Evolutionary conservation across 1,284 basidiomycete genomes (phyloP).

Genomic region (Puccinia coronata): DNA sequence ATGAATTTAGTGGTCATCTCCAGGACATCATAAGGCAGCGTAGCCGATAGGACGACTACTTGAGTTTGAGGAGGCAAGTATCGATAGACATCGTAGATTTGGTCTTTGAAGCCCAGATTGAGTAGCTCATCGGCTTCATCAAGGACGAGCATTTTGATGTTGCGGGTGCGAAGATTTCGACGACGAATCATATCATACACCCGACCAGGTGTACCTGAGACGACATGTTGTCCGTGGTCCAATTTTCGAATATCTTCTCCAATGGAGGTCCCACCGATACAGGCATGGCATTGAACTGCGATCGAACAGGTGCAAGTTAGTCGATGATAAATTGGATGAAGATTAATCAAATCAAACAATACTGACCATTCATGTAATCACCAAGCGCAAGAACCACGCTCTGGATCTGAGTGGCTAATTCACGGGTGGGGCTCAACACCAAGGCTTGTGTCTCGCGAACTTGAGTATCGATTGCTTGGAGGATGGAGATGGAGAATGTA

Average conservation of each 20-base stretch:
- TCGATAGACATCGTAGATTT: slow-evolving; percentile 98
- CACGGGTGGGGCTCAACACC: slow-evolving; percentile 89
- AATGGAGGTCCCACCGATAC: slow-evolving; percentile 95
- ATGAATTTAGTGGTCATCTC: slow-evolving; percentile 99
- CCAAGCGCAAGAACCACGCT: slow-evolving; percentile 62
- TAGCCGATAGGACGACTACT: slow-evolving; percentile 93
- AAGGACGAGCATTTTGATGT: slow-evolving; percentile 99
- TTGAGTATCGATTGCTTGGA: slow-evolving; percentile 84
- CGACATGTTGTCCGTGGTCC: slow-evolving; percentile 96
- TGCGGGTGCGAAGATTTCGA: slow-evolving; percentile 86
- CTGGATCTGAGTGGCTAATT: slow-evolving; percentile 76
- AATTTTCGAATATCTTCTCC: slow-evolving; percentile 98
- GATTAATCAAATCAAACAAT: background rate
- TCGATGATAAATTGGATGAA: background rate
- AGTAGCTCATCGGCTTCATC: slow-evolving; percentile 97
- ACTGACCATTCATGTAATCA: background rate
- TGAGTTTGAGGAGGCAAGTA: slow-evolving; percentile 98
- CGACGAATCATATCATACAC: slow-evolving; percentile 99
- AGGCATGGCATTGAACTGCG: slow-evolving; percentile 97
- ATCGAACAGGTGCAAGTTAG: slow-evolving; percentile 70
- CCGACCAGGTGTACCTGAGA: slow-evolving; percentile 94
- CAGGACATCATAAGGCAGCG: slow-evolving; percentile 92
- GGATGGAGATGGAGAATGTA: slow-evolving; percentile 69
- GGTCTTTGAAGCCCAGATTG: slow-evolving; percentile 99
- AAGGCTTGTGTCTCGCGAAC: slow-evolving; percentile 95